These are phyloP conservation scores for Ustilago sp. DNA, from an alignment of 1,284 basidiomycete species.

Conservation along the genomic window DNA sequence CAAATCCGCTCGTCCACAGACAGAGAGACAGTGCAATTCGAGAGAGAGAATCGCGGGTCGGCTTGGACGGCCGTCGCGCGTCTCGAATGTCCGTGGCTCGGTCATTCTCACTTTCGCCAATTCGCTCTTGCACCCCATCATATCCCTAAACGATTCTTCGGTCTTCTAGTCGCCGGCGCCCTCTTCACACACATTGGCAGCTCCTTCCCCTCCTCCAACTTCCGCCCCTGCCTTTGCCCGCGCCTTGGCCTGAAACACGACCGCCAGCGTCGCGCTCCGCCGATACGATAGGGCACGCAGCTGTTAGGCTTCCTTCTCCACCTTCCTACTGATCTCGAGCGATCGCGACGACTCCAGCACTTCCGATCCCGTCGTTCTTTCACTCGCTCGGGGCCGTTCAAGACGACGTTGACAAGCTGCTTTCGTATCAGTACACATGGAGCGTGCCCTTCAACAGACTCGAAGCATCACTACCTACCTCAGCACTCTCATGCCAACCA, in stretches of 20 bases:
- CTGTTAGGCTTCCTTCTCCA: not conserved
- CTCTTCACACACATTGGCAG: constrained; percentile 13
- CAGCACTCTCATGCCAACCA: constrained; percentile 5
- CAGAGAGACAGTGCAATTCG: not conserved
- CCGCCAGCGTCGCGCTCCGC: constrained; percentile 7
- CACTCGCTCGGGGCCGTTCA: not conserved
- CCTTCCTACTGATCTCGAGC: not conserved
- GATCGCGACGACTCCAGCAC: not conserved
- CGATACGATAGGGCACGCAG: constrained; percentile 5
- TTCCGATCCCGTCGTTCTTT: not conserved
- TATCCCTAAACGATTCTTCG: constrained; percentile 25
- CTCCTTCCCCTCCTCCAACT: not conserved
- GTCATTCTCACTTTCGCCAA: constrained; percentile 4
- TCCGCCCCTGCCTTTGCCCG: constrained; percentile 6
- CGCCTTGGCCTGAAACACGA: constrained; percentile 1
- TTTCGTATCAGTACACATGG: not conserved
- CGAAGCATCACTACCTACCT: not conserved
- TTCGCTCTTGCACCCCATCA: constrained; percentile 35
- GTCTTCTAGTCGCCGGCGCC: constrained; percentile 33
- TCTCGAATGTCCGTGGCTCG: constrained; percentile 22
- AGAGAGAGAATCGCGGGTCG: constrained; percentile 5
- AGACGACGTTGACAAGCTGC: not conserved
- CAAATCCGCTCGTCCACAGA: not conserved
- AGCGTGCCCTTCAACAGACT: not conserved
- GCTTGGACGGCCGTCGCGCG: constrained; percentile 26